Percentiles rank a stretch among this genome's conserved stretches.
Conservation (phyloP, 129 eudicot genomes). For the Lactuca sativa region DNA sequence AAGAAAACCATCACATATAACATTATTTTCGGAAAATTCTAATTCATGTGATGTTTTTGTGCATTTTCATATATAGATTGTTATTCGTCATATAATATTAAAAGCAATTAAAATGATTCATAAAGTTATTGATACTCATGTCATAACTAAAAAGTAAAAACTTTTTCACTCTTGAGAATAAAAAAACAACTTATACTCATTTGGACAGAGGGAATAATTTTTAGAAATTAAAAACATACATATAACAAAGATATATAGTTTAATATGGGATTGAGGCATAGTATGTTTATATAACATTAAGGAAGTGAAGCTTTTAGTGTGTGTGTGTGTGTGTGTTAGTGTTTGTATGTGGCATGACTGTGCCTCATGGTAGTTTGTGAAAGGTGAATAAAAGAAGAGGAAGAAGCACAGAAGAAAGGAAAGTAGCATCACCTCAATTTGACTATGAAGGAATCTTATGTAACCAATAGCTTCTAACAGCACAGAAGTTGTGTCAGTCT, state of each 20-base stretch:
- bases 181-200: slow-evolving; percentile 3
- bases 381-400: slow-evolving; percentile 26
- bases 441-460: slow-evolving; percentile 95
- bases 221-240: slow-evolving; percentile 4
- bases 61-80: neutral
- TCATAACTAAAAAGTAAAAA: neutral
- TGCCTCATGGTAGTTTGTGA: slow-evolving; percentile 45
- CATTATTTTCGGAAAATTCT: neutral
- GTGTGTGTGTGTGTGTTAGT: slow-evolving; percentile 10
- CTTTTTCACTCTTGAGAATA: slow-evolving; percentile 5
- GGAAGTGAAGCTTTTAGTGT: slow-evolving; percentile 22
- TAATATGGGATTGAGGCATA: slow-evolving; percentile 23
- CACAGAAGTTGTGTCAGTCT: slow-evolving; percentile 98
- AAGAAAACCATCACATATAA: neutral
- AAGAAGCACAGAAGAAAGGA: slow-evolving; percentile 32
- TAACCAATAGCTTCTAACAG: slow-evolving; percentile 94
- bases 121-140: neutral
- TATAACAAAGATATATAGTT: slow-evolving; percentile 15
- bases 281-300: slow-evolving; percentile 3
- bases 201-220: slow-evolving; percentile 26
- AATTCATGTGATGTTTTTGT: neutral
- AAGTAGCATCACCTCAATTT: slow-evolving; percentile 79
- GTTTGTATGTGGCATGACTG: slow-evolving; percentile 40
- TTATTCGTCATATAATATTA: neutral
- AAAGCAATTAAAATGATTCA: neutral